Evolutionary conservation across 2,329 filamentous ascomycete genomes (phyloP).

Genomic region (Dryadomyces quercivorus): DNA sequence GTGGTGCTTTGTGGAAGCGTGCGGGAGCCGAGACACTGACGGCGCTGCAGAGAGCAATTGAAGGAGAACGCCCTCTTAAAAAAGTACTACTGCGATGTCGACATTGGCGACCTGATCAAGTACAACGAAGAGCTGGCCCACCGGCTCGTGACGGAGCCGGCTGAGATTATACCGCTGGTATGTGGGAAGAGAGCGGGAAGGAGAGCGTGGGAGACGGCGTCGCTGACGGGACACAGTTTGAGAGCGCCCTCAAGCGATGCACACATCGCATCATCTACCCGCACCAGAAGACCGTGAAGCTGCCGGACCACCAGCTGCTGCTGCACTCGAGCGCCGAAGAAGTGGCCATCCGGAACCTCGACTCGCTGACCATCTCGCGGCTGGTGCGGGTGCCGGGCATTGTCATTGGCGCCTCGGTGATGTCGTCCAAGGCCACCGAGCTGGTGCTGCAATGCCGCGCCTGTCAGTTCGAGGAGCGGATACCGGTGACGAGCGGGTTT

Average conservation of each 20-base stretch:
- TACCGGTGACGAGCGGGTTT: constrained; percentile 76
- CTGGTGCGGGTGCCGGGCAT: constrained; percentile 97
- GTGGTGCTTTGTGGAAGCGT: too few species aligned
- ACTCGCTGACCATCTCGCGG: constrained; percentile 82
- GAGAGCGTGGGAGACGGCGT: constrained; percentile 1
- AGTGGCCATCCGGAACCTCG: constrained; percentile 86
- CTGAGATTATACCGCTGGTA: constrained; percentile 85
- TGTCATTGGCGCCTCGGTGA: constrained; percentile 90
- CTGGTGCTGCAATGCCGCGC: constrained; percentile 81
- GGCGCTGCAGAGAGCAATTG: constrained; percentile 65
- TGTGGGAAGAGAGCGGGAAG: not conserved
- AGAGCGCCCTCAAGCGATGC: constrained; percentile 78
- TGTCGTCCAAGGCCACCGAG: constrained; percentile 87
- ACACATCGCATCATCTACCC: constrained; percentile 91
- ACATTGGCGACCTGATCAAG: constrained; percentile 89
- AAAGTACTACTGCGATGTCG: constrained; percentile 91
- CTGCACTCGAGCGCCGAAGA: constrained; percentile 85
- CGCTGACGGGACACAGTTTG: constrained; percentile 50
- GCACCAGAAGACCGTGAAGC: constrained; percentile 48
- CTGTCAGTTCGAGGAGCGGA: constrained; percentile 59
- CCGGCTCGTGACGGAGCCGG: constrained; percentile 76
- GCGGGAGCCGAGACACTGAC: not conserved
- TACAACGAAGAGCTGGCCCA: constrained; percentile 94
- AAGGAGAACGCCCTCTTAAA: constrained; percentile 89
- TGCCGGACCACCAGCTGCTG: constrained; percentile 89